Conservation (phyloP, 2,329 filamentous ascomycete species). For the Penicillium frequentans region DNA sequence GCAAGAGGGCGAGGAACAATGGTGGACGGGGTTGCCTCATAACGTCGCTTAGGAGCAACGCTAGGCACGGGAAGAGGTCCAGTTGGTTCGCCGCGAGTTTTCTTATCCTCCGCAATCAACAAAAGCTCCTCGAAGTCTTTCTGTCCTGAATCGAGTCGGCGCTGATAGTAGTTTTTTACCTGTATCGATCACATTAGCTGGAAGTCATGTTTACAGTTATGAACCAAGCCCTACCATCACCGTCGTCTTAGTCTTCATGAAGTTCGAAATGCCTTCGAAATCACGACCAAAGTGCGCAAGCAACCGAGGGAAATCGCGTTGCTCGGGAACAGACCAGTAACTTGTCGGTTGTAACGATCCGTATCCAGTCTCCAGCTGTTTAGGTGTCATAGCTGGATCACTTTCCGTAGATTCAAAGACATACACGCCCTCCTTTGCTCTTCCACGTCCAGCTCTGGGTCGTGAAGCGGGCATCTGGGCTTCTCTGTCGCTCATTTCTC, state of each 20-base stretch:
- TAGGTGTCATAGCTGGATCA: slow-evolving; percentile 24
- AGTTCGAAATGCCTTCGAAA: slow-evolving; percentile 50
- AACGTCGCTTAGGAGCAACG: slow-evolving; percentile 48
- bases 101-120: slow-evolving; percentile 45
- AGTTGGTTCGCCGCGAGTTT: slow-evolving; percentile 45
- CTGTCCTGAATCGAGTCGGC: slow-evolving; percentile 45
- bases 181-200: slow-evolving; percentile 16
- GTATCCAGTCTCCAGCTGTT: slow-evolving; percentile 33
- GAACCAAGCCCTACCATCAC: slow-evolving; percentile 46
- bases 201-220: neutral
- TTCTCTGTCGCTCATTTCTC: slow-evolving; percentile 30
- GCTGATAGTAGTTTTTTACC: slow-evolving; percentile 53
- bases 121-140: slow-evolving; percentile 46
- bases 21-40: slow-evolving; percentile 46
- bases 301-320: slow-evolving; percentile 47
- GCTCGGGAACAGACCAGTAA: slow-evolving; percentile 55
- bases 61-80: slow-evolving; percentile 45
- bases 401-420: slow-evolving; percentile 37
- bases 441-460: slow-evolving; percentile 28
- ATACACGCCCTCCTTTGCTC: slow-evolving; percentile 35
- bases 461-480: slow-evolving; percentile 22
- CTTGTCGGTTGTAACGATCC: slow-evolving; percentile 47
- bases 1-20: slow-evolving; percentile 44
- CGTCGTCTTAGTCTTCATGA: slow-evolving; percentile 54
- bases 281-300: slow-evolving; percentile 50